Base-by-base conservation (phyloP, 2,329 filamentous ascomycete genomes). In the Simplicillium sp. region DNA sequence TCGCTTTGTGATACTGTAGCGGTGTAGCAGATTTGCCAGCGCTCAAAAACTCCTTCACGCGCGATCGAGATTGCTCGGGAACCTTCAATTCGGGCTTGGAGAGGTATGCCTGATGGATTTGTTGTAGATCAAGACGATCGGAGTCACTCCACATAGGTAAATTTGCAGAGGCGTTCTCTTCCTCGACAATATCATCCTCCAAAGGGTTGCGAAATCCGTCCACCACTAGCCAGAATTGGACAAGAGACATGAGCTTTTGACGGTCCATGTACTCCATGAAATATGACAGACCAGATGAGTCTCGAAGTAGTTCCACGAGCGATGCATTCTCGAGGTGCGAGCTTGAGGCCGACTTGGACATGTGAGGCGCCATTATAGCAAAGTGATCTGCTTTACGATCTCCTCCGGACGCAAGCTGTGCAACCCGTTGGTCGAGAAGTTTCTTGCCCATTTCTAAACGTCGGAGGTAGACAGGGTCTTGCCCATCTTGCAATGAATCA, bases 191-290 rank as follows among this genome's bases (percentile, higher is more conserved):
- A 52, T 77, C 74, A 48, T 90, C 86, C 61, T 98, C 92, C 3
- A 98, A 67, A 1, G 92, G 94, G 51, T 94, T 95, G 34, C 94
- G 84, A 51, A 97, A 87, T 1, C 92, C 90, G 62, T 98, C 92
- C 6, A 97, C 92, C 3, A 97, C 92, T 33, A 98, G 81, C 88
- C 90, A 98, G 60, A 97, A 98, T 54, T 98, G 92, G 6, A 98
- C 89, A 36, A 96, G 67, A 12, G 84, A 76, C 82, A 97, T 90
- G 18, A 90, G 70, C 13, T 76, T 74, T 56, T 89, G 84, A 34
- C 92, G 81, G 58, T 98, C 92, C 92, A 98, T 98, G 55, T 88
- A 97, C 58, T 98, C 92, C 92, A 98, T 98, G 65, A 98, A 97
- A 58, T 95, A 98, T 3, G 92, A 97, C 8, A 98, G 70, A 1